Conservation (phyloP, 192 early-diverging fungal genomes). For the Geranomyces variabilis region DNA sequence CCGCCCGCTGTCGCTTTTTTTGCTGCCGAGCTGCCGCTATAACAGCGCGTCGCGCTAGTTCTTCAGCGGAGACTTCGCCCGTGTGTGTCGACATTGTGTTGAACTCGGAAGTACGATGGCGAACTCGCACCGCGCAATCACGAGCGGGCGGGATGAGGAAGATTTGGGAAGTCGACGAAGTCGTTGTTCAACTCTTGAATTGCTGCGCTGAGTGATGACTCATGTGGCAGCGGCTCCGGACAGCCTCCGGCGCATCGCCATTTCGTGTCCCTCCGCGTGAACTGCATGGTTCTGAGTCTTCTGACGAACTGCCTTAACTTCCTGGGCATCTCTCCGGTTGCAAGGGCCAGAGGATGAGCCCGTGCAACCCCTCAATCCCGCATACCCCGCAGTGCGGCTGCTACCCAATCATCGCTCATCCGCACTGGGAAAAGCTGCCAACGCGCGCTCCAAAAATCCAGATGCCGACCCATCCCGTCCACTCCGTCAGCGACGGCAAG, state of each 20-base stretch:
- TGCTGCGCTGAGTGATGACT: neutral
- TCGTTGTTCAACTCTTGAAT: neutral
- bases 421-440: slow-evolving; percentile 32
- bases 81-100: neutral
- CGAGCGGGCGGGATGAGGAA: neutral
- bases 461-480: neutral
- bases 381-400: slow-evolving; percentile 16
- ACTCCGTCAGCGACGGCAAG: neutral
- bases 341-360: too few species aligned
- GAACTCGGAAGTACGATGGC: neutral
- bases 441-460: slow-evolving; percentile 10
- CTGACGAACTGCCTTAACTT: too few species aligned
- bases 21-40: neutral
- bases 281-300: too few species aligned
- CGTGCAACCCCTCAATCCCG: neutral
- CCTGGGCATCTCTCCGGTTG: too few species aligned
- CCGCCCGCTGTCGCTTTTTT: neutral
- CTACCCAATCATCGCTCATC: slow-evolving; percentile 10
- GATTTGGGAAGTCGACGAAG: neutral
- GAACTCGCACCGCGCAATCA: neutral
- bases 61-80: neutral
- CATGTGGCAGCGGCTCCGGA: neutral
- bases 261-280: too few species aligned
- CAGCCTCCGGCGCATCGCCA: too few species aligned
- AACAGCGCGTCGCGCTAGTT: neutral